phyloP scores from a whole-genome alignment of 352 stramenopile species.

The Blastocystis sp. region DNA sequence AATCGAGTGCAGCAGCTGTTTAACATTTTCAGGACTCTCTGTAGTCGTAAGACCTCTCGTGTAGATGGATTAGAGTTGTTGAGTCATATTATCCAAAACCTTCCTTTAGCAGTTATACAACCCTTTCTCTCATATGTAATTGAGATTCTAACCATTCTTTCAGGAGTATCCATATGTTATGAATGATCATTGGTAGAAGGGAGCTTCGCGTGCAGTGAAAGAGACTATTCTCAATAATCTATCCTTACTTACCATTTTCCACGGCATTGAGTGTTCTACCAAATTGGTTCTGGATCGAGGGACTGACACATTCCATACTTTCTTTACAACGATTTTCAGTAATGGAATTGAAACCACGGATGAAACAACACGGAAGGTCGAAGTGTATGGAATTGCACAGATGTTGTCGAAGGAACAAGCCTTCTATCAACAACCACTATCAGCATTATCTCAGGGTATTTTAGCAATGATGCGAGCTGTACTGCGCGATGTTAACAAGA shows the following conservation, averaged over 20 bases:
- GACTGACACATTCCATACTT: neutral
- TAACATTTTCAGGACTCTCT: slow-evolving; percentile 17
- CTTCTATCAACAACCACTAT: neutral
- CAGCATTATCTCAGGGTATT: slow-evolving; percentile 4
- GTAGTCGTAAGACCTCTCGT: neutral
- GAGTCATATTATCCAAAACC: neutral
- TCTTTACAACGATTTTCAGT: slow-evolving; percentile 11
- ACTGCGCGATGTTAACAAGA: slow-evolving; percentile 5
- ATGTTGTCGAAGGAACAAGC: slow-evolving; percentile 1
- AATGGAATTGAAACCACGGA: slow-evolving; percentile 14
- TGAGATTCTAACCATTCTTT: neutral
- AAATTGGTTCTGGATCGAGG: neutral
- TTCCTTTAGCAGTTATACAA: neutral
- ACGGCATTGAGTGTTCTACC: neutral
- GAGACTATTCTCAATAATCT: neutral
- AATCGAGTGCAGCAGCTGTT: neutral
- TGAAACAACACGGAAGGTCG: neutral
- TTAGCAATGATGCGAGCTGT: neutral
- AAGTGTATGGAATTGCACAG: neutral
- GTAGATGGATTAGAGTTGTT: slow-evolving; percentile 37
- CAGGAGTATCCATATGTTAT: neutral
- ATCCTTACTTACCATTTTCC: neutral
- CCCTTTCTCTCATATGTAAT: neutral
- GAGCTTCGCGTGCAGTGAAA: slow-evolving; percentile 16
- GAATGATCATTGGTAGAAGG: neutral